Percentiles rank a stretch among this genome's conserved stretches.
These are phyloP conservation scores for Ustilago nuda DNA, from an alignment of 1,284 basidiomycete species.

Conservation along the genomic window DNA sequence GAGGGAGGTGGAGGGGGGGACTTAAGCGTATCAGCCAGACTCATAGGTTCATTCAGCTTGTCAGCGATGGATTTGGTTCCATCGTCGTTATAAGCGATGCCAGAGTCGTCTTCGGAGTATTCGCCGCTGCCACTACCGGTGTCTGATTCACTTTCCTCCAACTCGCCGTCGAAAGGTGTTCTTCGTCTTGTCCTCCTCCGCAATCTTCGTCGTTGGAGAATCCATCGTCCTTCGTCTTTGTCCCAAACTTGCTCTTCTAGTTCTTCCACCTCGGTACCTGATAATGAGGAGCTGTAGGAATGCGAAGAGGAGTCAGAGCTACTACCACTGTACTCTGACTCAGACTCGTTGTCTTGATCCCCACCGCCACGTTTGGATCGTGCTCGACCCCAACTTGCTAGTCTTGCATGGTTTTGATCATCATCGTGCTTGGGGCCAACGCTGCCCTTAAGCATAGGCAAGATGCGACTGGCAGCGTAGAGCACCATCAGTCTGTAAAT, in stretches of 20 bases:
- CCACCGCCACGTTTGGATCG: background rate
- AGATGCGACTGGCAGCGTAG: conserved; percentile 64
- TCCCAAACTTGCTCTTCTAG: conserved; percentile 42
- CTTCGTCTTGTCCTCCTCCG: conserved; percentile 22
- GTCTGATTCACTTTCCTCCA: conserved; percentile 12
- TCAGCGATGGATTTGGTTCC: conserved; percentile 22
- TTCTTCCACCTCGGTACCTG: conserved; percentile 28
- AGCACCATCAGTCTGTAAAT: conserved; percentile 66
- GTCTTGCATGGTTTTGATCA: conserved; percentile 1
- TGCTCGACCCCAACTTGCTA: conserved; percentile 32
- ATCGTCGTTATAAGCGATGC: conserved; percentile 40
- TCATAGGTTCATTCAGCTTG: conserved; percentile 27
- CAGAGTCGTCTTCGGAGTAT: conserved; percentile 39
- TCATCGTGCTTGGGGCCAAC: conserved; percentile 14
- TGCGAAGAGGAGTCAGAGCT: conserved; percentile 13
- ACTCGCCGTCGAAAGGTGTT: conserved; percentile 22
- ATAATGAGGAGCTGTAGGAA: conserved; percentile 9
- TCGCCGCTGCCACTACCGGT: conserved; percentile 20
- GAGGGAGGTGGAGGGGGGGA: conserved; percentile 17
- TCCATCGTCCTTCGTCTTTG: conserved; percentile 36
- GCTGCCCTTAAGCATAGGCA: conserved; percentile 58
- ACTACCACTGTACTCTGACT: conserved; percentile 15
- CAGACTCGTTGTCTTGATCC: conserved; percentile 4
- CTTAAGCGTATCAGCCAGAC: conserved; percentile 33
- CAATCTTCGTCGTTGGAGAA: conserved; percentile 36